Evolutionary conservation across 2,329 filamentous ascomycete genomes (phyloP), one percentile per base, ranked within the genome.

Genomic region (Rugonectria rugulosa): DNA sequence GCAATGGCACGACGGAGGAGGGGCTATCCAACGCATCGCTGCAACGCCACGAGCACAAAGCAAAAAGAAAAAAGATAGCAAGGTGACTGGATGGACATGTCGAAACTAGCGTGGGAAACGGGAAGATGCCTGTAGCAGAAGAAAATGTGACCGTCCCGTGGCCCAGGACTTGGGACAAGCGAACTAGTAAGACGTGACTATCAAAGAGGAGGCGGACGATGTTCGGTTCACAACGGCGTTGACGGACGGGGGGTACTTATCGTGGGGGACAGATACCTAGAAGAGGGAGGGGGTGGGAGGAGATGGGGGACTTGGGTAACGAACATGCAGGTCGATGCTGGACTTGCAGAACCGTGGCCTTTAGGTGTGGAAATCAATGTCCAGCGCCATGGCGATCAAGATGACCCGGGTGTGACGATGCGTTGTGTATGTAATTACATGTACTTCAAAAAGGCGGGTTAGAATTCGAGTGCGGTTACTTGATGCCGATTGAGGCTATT

Each of bases 1-100:
- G 51, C 51, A 54, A 50, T 50, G 53, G 29, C 53, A 56, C 53
- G 53, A 56, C 40, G 34, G 47, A 26, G 34, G 5, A 5, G 36
- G 27, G 10, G 32, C 23, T 24, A 45, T 40, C 40, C 32, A 56
- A 44, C 23, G 53, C 46, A 56, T 46, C 24, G 41, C 53, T 50
- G 42, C 53, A 45, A 40, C 41, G 46, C 36, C 46, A 46, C 40
- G 20, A 29, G 38, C 41, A 49, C 38, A 44, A 55, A 36, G 26
- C 20, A 38, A 29, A 32, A 46, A 42, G 20, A 26, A 17, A 41
- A 36, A 24, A 4, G 20, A 23, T 14, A 20, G 24, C 15, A 40
- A 34, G 31, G 17, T 15, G 4, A 34, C 17, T 34, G 14, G 32
- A 19, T 15, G 32, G 26, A 45, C 29, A 31, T 24, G 38, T 40